Evolutionary conservation across 1,139 yeast species (phyloP).

Genomic region (Diutina siamensis): DNA sequence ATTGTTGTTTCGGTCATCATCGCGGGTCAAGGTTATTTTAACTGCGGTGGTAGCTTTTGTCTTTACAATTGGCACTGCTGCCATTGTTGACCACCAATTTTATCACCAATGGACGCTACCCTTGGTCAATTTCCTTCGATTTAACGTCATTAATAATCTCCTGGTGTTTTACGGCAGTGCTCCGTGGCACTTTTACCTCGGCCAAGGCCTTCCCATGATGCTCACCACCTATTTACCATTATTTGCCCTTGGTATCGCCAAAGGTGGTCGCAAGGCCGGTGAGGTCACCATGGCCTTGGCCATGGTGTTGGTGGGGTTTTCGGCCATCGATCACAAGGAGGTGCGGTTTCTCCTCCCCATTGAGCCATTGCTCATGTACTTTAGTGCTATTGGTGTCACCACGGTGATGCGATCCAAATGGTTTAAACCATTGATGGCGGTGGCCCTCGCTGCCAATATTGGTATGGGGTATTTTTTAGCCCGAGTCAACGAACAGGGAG

Average conservation of each 20-base stretch:
- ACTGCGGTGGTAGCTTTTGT: slow-evolving; percentile 13
- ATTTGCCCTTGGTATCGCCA: slow-evolving; percentile 11
- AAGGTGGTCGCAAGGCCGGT: not conserved
- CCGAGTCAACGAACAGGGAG: slow-evolving; percentile 74
- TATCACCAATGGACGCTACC: slow-evolving; percentile 56
- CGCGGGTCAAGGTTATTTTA: slow-evolving; percentile 2
- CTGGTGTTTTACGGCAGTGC: slow-evolving; percentile 80
- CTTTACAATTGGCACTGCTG: slow-evolving; percentile 19
- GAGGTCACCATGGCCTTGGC: slow-evolving; percentile 11
- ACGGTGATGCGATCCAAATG: slow-evolving; percentile 12
- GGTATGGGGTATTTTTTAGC: slow-evolving; percentile 43
- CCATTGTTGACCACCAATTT: slow-evolving; percentile 44
- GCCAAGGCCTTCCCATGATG: slow-evolving; percentile 74
- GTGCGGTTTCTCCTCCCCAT: slow-evolving; percentile 82
- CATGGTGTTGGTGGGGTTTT: slow-evolving; percentile 40
- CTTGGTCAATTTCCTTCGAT: slow-evolving; percentile 53
- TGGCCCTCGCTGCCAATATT: slow-evolving; percentile 20
- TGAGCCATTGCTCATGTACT: slow-evolving; percentile 43
- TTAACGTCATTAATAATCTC: slow-evolving; percentile 62
- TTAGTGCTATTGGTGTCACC: slow-evolving; percentile 8
- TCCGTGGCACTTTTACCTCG: slow-evolving; percentile 75
- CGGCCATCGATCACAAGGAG: slow-evolving; percentile 74
- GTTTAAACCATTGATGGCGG: slow-evolving; percentile 9
- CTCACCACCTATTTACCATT: slow-evolving; percentile 54
- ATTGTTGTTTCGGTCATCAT: slow-evolving; percentile 14